Conservation (phyloP, 2,329 filamentous ascomycete species). For the Rosellinia necatrix region DNA sequence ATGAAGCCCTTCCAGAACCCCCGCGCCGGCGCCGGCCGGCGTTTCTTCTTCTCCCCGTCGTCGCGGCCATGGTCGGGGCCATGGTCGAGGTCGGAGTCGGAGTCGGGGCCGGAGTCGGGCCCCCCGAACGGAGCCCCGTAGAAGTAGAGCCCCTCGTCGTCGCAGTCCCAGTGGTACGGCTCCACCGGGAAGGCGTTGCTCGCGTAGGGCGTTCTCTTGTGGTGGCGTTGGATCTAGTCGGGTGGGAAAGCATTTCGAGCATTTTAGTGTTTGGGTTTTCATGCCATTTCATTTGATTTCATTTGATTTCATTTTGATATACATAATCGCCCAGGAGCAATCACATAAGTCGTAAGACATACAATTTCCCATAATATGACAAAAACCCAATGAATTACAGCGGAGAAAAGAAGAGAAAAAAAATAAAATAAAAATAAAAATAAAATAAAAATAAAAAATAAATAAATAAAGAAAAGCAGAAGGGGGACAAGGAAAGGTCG, state of each 20-base stretch:
- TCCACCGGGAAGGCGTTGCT: constrained; percentile 78
- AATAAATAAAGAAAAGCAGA: background rate
- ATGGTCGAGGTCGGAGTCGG: no score
- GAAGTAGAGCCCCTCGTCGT: constrained; percentile 71
- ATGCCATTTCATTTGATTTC: no score
- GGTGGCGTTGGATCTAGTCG: constrained; percentile 75
- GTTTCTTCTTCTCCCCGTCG: no score
- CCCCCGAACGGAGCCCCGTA: constrained; percentile 63
- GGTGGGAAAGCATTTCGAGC: background rate
- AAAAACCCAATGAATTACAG: no score
- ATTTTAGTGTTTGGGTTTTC: background rate
- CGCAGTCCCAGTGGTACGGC: constrained; percentile 73
- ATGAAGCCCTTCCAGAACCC: constrained; percentile 70
- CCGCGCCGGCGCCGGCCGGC: constrained; percentile 43
- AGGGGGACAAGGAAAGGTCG: no score
- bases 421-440: background rate
- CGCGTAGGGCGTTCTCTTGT: constrained; percentile 82
- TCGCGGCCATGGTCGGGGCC: no score
- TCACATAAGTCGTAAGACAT: no score
- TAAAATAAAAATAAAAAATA: background rate
- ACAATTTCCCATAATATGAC: no score
- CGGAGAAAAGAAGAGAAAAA: background rate
- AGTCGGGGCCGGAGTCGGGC: no score
- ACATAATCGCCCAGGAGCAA: no score
- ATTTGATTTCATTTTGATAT: no score